Conservation (phyloP, 2,329 filamentous ascomycete genomes). For the Mycogone perniciosa region DNA sequence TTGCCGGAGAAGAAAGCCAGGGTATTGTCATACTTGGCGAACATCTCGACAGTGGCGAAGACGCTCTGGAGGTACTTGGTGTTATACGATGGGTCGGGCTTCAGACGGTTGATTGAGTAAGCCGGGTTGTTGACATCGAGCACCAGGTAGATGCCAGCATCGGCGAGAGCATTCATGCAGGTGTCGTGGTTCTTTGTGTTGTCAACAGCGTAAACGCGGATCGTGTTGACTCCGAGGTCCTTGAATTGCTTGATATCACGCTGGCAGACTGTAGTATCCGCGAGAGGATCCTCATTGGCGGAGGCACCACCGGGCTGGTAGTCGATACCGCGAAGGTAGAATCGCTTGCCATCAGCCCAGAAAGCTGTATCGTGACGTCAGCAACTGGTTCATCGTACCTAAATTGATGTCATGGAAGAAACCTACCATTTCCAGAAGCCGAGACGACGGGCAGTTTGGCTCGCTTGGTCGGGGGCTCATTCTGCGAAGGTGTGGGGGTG, state of each 20-base stretch:
- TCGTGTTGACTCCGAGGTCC: slow-evolving; percentile 80
- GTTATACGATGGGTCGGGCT: slow-evolving; percentile 81
- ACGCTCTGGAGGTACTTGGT: slow-evolving; percentile 74
- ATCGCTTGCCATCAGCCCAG: slow-evolving; percentile 46
- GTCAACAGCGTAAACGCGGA: slow-evolving; percentile 90
- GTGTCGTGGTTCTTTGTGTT: slow-evolving; percentile 74
- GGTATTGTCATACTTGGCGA: slow-evolving; percentile 77
- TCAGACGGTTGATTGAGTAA: slow-evolving; percentile 77
- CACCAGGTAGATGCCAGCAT: slow-evolving; percentile 86
- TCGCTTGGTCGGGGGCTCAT: slow-evolving; percentile 44
- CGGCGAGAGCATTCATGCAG: slow-evolving; percentile 76
- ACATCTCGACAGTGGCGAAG: slow-evolving; percentile 83
- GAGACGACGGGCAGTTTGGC: slow-evolving; percentile 44
- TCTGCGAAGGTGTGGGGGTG: slow-evolving; percentile 44
- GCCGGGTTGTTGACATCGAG: slow-evolving; percentile 85
- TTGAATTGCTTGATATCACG: slow-evolving; percentile 79
- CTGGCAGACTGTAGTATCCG: slow-evolving; percentile 62
- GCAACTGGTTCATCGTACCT: not conserved
- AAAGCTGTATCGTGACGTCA: slow-evolving; percentile 38
- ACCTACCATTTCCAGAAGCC: slow-evolving; percentile 51
- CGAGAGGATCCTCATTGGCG: slow-evolving; percentile 63
- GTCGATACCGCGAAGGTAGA: slow-evolving; percentile 55
- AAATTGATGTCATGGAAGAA: too few relatives aligned
- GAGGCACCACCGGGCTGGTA: slow-evolving; percentile 58
- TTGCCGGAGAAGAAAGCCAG: slow-evolving; percentile 81